Evolutionary conservation across 2,329 filamentous ascomycete species (phyloP).

Genomic region (Chrysoporthe cubensis): DNA sequence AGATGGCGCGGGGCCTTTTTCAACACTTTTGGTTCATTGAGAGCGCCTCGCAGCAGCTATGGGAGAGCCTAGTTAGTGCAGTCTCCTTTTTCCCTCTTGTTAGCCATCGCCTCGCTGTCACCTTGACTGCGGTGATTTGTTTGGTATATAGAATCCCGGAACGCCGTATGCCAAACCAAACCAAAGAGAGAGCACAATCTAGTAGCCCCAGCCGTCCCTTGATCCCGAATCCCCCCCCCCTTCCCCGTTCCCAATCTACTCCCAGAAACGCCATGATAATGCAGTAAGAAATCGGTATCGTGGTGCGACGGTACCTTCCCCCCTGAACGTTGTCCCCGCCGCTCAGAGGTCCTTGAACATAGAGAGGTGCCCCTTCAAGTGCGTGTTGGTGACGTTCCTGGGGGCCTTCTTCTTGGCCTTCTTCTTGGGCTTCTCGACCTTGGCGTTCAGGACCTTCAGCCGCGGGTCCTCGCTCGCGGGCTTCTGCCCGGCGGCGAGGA

Average conservation of each 20-base stretch:
- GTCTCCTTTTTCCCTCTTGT: background rate
- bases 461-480: conserved; percentile 81
- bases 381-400: conserved; percentile 83
- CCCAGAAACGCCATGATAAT: conserved; percentile 24
- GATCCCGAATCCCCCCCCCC: background rate
- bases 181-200: conserved; percentile 20
- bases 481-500: conserved; percentile 78
- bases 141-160: background rate
- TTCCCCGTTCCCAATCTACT: conserved; percentile 10
- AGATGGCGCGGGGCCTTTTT: background rate
- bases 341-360: conserved; percentile 66
- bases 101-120: background rate
- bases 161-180: conserved; percentile 14
- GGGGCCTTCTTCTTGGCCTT: conserved; percentile 67
- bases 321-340: background rate
- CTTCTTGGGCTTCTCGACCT: conserved; percentile 70
- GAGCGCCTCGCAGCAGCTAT: background rate
- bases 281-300: conserved; percentile 6
- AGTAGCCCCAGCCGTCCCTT: conserved; percentile 5
- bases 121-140: background rate
- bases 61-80: conserved; percentile 1
- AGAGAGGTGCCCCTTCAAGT: conserved; percentile 49
- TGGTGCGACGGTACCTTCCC: background rate
- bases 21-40: background rate
- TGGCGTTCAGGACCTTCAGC: conserved; percentile 59